These are phyloP conservation scores for Kwoniella dendrophila DNA, from an alignment of 768 basidiomycete species.

Conservation along the genomic window DNA sequence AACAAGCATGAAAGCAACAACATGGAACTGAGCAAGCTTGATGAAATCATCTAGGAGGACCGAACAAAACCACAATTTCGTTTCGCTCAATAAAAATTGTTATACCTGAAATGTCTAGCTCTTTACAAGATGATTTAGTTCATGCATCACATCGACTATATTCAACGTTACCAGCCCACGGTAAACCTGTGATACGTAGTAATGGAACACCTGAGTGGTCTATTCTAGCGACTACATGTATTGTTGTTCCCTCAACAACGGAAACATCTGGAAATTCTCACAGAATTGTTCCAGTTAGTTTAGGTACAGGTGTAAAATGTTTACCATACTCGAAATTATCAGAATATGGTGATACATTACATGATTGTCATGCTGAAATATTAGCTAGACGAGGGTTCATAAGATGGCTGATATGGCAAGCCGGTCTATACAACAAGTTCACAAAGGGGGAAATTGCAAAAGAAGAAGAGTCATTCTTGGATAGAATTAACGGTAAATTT, in stretches of 20 bases:
- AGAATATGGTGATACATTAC: conserved; percentile 71
- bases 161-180: conserved; percentile 37
- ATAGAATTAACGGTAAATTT: conserved; percentile 27
- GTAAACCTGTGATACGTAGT: conserved; percentile 49
- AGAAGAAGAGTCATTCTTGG: conserved; percentile 18
- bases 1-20: too few species aligned
- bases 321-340: conserved; percentile 69
- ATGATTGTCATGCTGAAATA: conserved; percentile 90
- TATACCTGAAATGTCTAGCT: neutral
- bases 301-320: conserved; percentile 79
- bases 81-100: too few species aligned
- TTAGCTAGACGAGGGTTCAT: conserved; percentile 78
- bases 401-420: conserved; percentile 68
- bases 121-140: conserved; percentile 35
- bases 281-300: neutral
- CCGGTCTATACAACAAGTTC: neutral
- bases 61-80: too few species aligned
- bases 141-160: conserved; percentile 36
- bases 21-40: too few species aligned
- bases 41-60: too few species aligned
- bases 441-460: neutral
- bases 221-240: conserved; percentile 55
- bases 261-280: too few species aligned
- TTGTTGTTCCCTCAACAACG: conserved; percentile 14
- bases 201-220: conserved; percentile 55